Evolutionary conservation across 306 rosid species (phyloP).

Genomic region (Alnus glutinosa): DNA sequence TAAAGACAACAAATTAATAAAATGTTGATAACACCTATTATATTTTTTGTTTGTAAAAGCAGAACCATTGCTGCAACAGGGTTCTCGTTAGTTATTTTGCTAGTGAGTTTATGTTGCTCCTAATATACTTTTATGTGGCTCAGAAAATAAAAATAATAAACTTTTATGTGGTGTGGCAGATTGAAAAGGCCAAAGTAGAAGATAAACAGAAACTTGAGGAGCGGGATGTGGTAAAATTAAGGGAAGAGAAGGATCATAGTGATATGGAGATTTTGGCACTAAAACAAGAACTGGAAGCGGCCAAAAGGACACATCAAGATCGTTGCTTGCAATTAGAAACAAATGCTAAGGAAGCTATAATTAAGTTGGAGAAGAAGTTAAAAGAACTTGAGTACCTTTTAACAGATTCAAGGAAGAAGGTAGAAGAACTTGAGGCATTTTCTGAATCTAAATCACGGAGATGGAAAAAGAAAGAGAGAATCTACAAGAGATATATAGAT

Average conservation of each 20-base stretch:
- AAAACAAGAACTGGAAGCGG: conserved; percentile 63
- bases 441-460: conserved; percentile 72
- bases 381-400: conserved; percentile 57
- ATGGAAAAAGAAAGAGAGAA: conserved; percentile 78
- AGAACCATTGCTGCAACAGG: conserved; percentile 3
- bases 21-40: neutral
- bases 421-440: conserved; percentile 68
- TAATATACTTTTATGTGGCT: conserved; percentile 25
- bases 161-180: conserved; percentile 48
- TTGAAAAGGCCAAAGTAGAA: conserved; percentile 66
- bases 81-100: conserved; percentile 21
- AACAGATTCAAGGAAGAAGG: conserved; percentile 61
- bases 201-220: conserved; percentile 79
- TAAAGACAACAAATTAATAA: neutral
- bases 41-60: conserved; percentile 5
- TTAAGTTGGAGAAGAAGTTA: conserved; percentile 58
- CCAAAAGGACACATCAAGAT: conserved; percentile 59
- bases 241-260: conserved; percentile 58
- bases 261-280: conserved; percentile 62
- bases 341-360: conserved; percentile 61
- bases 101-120: conserved; percentile 14
- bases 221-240: conserved; percentile 64
- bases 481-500: conserved; percentile 55
- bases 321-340: conserved; percentile 54
- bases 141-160: neutral